Evolutionary conservation across 345 rosid genomes (phyloP).

Genomic region (Bruguiera sexangula): DNA sequence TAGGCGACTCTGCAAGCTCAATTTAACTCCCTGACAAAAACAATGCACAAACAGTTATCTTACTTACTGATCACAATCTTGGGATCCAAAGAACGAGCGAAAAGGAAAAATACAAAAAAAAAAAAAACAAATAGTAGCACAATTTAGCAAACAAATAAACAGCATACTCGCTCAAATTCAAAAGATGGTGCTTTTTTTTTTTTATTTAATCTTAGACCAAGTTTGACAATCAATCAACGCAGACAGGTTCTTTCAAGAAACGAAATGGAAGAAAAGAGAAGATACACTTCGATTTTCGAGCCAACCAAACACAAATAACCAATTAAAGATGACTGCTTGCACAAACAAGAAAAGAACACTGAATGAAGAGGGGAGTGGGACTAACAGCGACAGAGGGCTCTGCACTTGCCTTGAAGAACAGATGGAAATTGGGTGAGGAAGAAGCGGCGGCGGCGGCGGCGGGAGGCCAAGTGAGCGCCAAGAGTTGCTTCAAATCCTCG

Average conservation of each 20-base stretch:
- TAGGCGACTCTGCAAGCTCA: constrained; percentile 43
- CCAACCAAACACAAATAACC: background rate
- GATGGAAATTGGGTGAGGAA: constrained; percentile 63
- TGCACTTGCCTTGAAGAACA: constrained; percentile 60
- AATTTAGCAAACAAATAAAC: too few species aligned
- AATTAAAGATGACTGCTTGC: background rate
- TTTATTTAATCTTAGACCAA: too few species aligned
- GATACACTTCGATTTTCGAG: too few species aligned
- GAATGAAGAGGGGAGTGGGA: background rate
- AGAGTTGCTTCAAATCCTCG: constrained; percentile 53
- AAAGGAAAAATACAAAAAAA: background rate
- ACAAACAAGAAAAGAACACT: background rate
- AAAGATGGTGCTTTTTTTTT: too few species aligned
- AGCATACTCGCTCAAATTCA: too few species aligned
- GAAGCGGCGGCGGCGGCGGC: constrained; percentile 23
- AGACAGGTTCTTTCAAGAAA: too few species aligned
- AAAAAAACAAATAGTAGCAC: background rate
- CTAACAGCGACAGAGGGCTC: background rate
- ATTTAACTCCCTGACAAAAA: constrained; percentile 54
- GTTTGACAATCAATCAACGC: too few species aligned
- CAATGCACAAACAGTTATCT: background rate
- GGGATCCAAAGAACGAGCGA: background rate
- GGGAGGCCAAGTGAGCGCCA: constrained; percentile 56
- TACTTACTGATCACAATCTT: background rate
- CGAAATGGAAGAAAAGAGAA: too few species aligned